phyloP scores from a whole-genome alignment of 2,329 filamentous ascomycete species.

The Daldinia sp. region DNA sequence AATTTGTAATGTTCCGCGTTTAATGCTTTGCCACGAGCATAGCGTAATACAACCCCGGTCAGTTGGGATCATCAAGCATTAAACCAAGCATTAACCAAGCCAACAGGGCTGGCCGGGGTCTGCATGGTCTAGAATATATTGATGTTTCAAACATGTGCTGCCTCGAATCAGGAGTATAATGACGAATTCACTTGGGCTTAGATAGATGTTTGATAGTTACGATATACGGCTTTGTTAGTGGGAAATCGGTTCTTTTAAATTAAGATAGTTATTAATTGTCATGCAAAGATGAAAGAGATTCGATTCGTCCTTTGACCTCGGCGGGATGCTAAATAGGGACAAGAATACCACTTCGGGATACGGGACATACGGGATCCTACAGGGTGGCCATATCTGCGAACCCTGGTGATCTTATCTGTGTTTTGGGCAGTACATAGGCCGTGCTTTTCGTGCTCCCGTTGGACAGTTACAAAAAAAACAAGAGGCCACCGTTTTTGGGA shows the following conservation, averaged over 20 bases:
- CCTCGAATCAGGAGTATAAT: not conserved
- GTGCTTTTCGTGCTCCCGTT: constrained; percentile 30
- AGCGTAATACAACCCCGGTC: not conserved
- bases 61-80: not conserved
- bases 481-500: constrained; percentile 12
- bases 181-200: not conserved
- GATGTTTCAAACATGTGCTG: not conserved
- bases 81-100: too few relatives aligned
- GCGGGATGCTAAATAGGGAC: not conserved
- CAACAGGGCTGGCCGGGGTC: not conserved
- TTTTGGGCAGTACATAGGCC: constrained; percentile 32
- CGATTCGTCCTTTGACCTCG: not conserved
- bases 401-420: constrained; percentile 21
- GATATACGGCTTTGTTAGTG: not conserved
- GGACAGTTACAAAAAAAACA: constrained; percentile 3
- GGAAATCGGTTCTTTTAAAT: too few relatives aligned
- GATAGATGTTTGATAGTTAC: not conserved
- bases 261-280: not conserved
- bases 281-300: not conserved
- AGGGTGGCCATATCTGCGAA: not conserved
- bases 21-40: constrained; percentile 1
- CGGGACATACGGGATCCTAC: not conserved
- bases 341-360: not conserved
- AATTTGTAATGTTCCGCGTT: not conserved
- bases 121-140: not conserved